Percentiles rank a stretch among this genome's conserved stretches.
Conservation (phyloP, 305 asterid genomes). For the Euphrasia arctica region DNA sequence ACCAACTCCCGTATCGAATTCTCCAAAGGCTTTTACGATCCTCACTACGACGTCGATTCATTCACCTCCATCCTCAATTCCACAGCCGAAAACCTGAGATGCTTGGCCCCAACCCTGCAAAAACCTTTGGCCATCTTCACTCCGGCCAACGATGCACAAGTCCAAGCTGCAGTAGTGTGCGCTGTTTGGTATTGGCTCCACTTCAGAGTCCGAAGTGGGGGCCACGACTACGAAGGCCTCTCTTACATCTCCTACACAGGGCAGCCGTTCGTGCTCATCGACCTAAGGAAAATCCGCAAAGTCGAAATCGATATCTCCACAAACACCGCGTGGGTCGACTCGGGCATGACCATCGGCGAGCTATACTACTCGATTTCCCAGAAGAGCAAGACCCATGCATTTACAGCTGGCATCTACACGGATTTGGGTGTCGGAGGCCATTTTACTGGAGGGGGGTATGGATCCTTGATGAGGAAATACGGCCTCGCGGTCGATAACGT, state of each 20-base stretch:
- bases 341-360: conserved; percentile 3
- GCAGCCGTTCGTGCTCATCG: conserved; percentile 49
- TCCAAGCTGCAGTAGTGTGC: conserved; percentile 64
- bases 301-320: conserved; percentile 32
- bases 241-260: conserved; percentile 49
- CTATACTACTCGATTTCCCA: not conserved
- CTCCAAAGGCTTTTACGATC: conserved; percentile 29
- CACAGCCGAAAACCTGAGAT: conserved; percentile 43
- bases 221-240: conserved; percentile 80
- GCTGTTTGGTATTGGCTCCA: conserved; percentile 36
- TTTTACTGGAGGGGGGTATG: not conserved
- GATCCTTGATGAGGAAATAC: not conserved
- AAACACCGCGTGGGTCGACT: conserved; percentile 18
- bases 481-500: not conserved
- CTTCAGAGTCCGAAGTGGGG: conserved; percentile 72
- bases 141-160: conserved; percentile 54
- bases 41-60: no score
- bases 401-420: not conserved
- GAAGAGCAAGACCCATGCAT: not conserved
- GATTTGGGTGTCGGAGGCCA: conserved; percentile 1
- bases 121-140: conserved; percentile 77
- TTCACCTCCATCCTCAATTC: no score
- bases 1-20: conserved; percentile 31
- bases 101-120: conserved; percentile 47
- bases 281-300: conserved; percentile 51